Percentiles rank a stretch among this genome's conserved stretches.
Conservation (phyloP, 345 rosid genomes). For the Dimocarpus longan region DNA sequence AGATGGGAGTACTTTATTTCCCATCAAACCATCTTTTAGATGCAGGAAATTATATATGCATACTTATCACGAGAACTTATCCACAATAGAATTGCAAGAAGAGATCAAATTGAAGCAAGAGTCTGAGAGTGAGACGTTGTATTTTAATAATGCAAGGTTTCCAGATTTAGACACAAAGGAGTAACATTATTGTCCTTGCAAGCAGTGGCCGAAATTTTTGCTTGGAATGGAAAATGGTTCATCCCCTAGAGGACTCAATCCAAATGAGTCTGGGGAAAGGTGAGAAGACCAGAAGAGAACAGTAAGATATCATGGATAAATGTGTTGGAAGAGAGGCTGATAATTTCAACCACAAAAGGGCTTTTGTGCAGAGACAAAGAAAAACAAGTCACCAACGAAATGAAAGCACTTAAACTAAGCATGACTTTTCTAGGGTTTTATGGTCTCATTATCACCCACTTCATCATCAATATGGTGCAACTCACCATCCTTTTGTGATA, state of each 20-base stretch:
- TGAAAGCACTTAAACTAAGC: conserved; percentile 37
- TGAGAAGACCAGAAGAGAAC: conserved; percentile 2
- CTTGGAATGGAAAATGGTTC: conserved; percentile 39
- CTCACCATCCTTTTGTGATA: conserved; percentile 37
- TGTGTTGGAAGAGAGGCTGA: background rate
- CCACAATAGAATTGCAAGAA: background rate
- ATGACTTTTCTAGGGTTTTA: conserved; percentile 33
- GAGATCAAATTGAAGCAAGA: background rate
- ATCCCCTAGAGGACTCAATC: conserved; percentile 21
- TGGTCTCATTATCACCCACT: conserved; percentile 44
- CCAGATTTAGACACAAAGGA: conserved; percentile 4
- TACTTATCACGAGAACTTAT: background rate
- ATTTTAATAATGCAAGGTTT: background rate
- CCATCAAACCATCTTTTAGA: conserved; percentile 10
- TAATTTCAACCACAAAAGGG: conserved; percentile 3
- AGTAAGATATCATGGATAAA: background rate
- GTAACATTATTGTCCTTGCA: conserved; percentile 17
- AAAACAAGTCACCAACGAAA: conserved; percentile 17
- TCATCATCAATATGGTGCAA: conserved; percentile 25
- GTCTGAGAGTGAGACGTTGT: no score
- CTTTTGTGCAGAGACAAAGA: conserved; percentile 12
- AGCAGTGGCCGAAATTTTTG: conserved; percentile 16
- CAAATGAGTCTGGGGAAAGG: conserved; percentile 23
- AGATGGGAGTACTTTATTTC: conserved; percentile 24
- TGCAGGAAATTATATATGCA: background rate